Conservation (phyloP, 768 basidiomycete genomes). For the Russula abietina region DNA sequence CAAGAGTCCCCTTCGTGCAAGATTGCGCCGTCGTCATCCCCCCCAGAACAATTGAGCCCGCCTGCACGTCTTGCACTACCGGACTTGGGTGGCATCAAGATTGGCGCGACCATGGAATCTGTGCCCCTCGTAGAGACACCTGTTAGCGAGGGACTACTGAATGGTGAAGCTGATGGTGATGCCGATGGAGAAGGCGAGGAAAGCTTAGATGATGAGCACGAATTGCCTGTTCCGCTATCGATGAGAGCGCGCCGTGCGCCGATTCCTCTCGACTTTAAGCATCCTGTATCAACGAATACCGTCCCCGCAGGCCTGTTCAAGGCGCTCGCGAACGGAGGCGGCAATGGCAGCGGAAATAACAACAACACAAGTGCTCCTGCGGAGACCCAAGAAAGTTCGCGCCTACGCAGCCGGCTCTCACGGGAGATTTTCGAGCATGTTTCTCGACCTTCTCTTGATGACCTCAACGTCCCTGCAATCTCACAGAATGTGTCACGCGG, state of each 20-base stretch:
- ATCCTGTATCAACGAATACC: conserved; percentile 58
- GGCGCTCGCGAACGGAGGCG: conserved; percentile 46
- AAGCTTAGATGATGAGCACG: conserved; percentile 24
- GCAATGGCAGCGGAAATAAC: conserved; percentile 26
- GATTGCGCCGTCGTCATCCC: conserved; percentile 37
- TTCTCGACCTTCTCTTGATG: conserved; percentile 69
- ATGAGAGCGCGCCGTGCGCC: conserved; percentile 58
- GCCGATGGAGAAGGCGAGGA: conserved; percentile 13
- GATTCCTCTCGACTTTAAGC: conserved; percentile 73
- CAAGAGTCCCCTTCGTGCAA: conserved; percentile 48
- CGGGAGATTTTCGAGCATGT: conserved; percentile 67
- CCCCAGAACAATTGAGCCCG: conserved; percentile 32
- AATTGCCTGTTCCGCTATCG: conserved; percentile 32
- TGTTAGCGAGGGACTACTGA: not conserved
- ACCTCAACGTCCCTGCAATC: conserved; percentile 62
- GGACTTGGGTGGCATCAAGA: conserved; percentile 42
- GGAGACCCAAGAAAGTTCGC: conserved; percentile 54
- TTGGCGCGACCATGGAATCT: conserved; percentile 24
- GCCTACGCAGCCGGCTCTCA: conserved; percentile 74
- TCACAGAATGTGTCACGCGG: conserved; percentile 52
- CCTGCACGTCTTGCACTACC: conserved; percentile 59
- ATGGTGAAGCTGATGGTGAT: conserved; percentile 28
- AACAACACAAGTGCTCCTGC: not conserved
- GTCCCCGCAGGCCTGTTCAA: conserved; percentile 86
- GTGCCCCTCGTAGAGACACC: not conserved